phyloP scores from a whole-genome alignment of 768 basidiomycete genomes.

The Rhodocollybia butyracea region DNA sequence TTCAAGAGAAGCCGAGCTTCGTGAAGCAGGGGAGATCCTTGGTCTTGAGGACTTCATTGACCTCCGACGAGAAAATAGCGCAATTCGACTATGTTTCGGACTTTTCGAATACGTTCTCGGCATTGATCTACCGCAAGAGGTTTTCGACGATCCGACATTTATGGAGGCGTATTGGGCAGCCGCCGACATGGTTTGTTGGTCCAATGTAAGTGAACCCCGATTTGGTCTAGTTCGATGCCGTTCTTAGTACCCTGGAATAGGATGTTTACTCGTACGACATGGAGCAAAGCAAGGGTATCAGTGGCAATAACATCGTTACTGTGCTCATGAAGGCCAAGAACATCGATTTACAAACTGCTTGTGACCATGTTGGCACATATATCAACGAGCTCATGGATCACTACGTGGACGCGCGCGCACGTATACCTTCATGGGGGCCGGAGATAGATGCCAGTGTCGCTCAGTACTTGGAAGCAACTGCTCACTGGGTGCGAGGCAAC shows the following conservation, averaged over 20 bases:
- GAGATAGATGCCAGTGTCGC: constrained; percentile 48
- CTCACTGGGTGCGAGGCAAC: constrained; percentile 62
- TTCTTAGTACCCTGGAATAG: constrained; percentile 26
- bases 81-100: constrained; percentile 59
- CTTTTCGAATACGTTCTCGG: constrained; percentile 59
- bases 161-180: constrained; percentile 54
- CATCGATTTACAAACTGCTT: constrained; percentile 55
- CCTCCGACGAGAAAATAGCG: constrained; percentile 69
- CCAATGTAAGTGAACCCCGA: constrained; percentile 49
- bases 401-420: constrained; percentile 43
- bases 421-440: constrained; percentile 46
- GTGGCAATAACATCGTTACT: constrained; percentile 66
- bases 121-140: constrained; percentile 60
- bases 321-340: constrained; percentile 58
- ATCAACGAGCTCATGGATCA: constrained; percentile 48
- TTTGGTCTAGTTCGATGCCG: constrained; percentile 1
- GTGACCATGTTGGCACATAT: constrained; percentile 51
- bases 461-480: constrained; percentile 52
- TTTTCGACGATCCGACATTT: constrained; percentile 55
- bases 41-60: constrained; percentile 47
- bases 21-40: constrained; percentile 54
- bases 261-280: constrained; percentile 73
- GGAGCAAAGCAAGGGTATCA: constrained; percentile 64
- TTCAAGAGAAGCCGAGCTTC: constrained; percentile 57
- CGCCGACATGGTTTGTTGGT: constrained; percentile 65